These are phyloP conservation scores for Verticillium klebahnii DNA, from an alignment of 2,329 filamentous ascomycete species.

Conservation along the genomic window DNA sequence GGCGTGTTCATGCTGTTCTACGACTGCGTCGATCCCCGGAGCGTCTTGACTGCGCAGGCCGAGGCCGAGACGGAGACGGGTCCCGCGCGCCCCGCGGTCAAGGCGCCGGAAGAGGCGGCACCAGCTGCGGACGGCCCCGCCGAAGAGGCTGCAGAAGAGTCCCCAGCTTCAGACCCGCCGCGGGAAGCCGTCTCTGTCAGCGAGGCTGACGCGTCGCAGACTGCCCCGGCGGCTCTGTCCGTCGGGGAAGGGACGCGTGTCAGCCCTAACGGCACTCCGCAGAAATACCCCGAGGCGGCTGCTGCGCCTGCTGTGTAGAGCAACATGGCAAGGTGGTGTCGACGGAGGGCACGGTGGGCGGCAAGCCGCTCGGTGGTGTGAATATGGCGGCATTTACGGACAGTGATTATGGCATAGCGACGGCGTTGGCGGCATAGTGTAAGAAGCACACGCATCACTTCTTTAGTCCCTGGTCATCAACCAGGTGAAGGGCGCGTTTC, in stretches of 20 bases:
- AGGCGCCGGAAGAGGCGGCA: neutral
- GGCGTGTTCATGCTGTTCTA: constrained; percentile 98
- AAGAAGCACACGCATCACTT: neutral
- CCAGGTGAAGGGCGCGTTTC: neutral
- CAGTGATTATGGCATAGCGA: neutral
- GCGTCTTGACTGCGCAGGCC: constrained; percentile 33
- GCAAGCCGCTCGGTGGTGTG: neutral
- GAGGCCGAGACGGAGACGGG: neutral
- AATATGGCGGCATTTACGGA: neutral
- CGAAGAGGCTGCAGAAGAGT: neutral
- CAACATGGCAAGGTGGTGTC: neutral
- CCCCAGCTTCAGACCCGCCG: neutral
- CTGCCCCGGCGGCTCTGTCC: neutral
- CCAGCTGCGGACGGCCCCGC: neutral
- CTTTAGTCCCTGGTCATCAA: neutral
- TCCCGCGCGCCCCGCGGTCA: no score
- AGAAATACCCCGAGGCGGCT: neutral
- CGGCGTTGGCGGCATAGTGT: neutral
- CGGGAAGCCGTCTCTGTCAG: neutral
- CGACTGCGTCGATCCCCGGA: constrained; percentile 60
- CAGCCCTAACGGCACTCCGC: neutral
- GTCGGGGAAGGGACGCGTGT: neutral
- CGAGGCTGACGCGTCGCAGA: neutral
- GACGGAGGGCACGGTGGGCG: neutral
- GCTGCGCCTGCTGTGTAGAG: neutral